These are phyloP conservation scores for Amaranthus tricolor DNA, from an alignment of 179 eudicot species.

Conservation along the genomic window DNA sequence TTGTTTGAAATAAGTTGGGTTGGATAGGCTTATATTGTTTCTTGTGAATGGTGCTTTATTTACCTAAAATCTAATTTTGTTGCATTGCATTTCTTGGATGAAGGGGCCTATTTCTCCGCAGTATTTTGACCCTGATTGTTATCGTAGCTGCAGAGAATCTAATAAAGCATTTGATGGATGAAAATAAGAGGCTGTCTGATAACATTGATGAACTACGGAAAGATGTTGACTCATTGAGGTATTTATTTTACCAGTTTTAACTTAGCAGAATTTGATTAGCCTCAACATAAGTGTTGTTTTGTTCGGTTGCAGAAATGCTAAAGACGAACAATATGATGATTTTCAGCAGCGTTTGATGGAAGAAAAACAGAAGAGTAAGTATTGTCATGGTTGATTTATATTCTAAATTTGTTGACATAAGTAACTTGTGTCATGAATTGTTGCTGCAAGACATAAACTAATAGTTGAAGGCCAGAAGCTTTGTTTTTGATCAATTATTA, in stretches of 20 bases:
- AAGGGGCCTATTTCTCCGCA: not conserved
- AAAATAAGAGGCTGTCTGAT: slow-evolving; percentile 43
- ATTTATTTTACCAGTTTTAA: slow-evolving; percentile 16
- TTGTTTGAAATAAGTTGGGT: too few relatives aligned
- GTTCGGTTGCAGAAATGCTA: slow-evolving; percentile 48
- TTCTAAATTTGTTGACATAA: not conserved
- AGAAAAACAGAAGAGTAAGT: slow-evolving; percentile 71
- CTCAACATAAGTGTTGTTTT: not conserved
- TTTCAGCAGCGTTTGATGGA: slow-evolving; percentile 45
- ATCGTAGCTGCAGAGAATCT: slow-evolving; percentile 65
- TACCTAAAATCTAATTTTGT: not conserved
- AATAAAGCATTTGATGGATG: slow-evolving; percentile 46
- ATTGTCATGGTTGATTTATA: not conserved
- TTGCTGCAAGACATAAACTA: not conserved
- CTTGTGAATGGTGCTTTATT: not conserved
- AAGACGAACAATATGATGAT: slow-evolving; percentile 44
- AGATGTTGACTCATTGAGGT: slow-evolving; percentile 57
- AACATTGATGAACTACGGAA: slow-evolving; percentile 42
- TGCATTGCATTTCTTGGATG: not conserved
- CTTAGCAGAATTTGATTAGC: not conserved
- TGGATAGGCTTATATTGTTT: not conserved
- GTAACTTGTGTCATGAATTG: too few relatives aligned
- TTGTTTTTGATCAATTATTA: too few relatives aligned
- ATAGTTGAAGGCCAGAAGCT: not conserved
- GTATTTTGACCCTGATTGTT: not conserved